Evolutionary conservation across 768 basidiomycete genomes (phyloP), one percentile per base, ranked within the genome.

Genomic region (Boletus tomentosulus): DNA sequence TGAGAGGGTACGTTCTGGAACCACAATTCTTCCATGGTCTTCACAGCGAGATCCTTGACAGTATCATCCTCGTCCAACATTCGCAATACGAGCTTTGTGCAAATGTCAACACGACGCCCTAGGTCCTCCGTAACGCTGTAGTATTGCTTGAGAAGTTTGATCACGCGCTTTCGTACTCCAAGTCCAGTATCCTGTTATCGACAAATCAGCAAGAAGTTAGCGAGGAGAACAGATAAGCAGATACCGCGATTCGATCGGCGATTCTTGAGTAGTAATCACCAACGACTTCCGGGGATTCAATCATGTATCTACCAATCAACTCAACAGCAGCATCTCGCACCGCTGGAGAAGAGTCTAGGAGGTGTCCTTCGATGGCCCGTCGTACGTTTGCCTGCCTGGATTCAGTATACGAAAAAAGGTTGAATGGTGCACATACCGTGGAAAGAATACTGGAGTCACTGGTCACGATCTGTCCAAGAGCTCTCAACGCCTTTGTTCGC

Each of bases 241-340:
- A 67, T 71, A 97, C 95, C 37, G 90, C 88, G 59, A 97, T 92
- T 5, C 97, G 87, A 55, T 92, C 89, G 2, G 89, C 84, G 50
- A 99, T 90, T 67, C 85, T 85, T 45, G 80, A 77, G 63, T 95
- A 96, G 72, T 98, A 98, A 61, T 94, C 85, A 4, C 82, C 81
- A 0, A 90, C 92, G n/a, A 98, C 85, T 51, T 86, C 85, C 0
- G 92, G 91, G 0, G 87, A 85, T 56, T 92, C 87, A 34, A 94
- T 83, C 76, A 98, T 86, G 63, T 98, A 96, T 73, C 93, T 96
- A n/a, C 97, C 97, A 53, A 98, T 91, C 53, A 99, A 74, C 65
- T 98, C 97, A 13, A 99, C 91, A 6, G 96, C 94, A 5, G 94
- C 93, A 66, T 99, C 97, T 11, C 97, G 89, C 7, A 99, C 97